phyloP scores from a whole-genome alignment of 1,284 basidiomycete genomes.

The Somion occarium region DNA sequence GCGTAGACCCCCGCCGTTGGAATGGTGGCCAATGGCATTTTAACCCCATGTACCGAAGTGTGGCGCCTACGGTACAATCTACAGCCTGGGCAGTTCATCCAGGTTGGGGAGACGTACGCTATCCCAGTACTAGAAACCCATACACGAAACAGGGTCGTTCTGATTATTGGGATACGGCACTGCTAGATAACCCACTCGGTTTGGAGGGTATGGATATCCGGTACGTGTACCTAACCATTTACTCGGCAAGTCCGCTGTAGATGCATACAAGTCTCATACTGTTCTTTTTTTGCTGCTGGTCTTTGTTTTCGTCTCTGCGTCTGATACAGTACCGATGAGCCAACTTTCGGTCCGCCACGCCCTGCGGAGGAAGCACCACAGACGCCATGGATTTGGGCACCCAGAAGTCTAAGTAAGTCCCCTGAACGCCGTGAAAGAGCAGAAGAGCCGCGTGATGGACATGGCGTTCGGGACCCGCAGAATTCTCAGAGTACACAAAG shows the following conservation, averaged over 20 bases:
- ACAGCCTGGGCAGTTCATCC: constrained; percentile 26
- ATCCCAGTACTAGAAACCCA: background rate
- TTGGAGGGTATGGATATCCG: constrained; percentile 61
- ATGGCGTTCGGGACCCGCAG: constrained; percentile 9
- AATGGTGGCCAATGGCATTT: constrained; percentile 24
- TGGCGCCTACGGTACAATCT: constrained; percentile 10
- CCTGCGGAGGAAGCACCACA: constrained; percentile 16
- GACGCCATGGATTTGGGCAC: constrained; percentile 35
- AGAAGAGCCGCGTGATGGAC: constrained; percentile 9
- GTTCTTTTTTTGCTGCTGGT: constrained; percentile 8
- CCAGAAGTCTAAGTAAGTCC: constrained; percentile 24
- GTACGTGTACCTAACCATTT: constrained; percentile 34
- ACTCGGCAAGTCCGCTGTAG: background rate
- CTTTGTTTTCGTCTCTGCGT: background rate
- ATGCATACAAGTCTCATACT: background rate
- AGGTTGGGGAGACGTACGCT: constrained; percentile 16
- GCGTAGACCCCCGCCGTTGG: constrained; percentile 25
- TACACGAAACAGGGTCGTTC: constrained; percentile 44
- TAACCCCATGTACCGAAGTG: constrained; percentile 23
- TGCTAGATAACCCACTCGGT: constrained; percentile 59
- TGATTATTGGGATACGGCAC: constrained; percentile 52
- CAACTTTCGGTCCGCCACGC: constrained; percentile 1
- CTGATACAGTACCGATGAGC: constrained; percentile 10
- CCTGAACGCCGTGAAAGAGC: constrained; percentile 16
- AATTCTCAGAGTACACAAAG: constrained; percentile 3